A percentile compares a stretch with the other conserved stretches of the same genome.
These are phyloP conservation scores for Naganishia antarctica DNA, from an alignment of 768 basidiomycete species.

Conservation along the genomic window DNA sequence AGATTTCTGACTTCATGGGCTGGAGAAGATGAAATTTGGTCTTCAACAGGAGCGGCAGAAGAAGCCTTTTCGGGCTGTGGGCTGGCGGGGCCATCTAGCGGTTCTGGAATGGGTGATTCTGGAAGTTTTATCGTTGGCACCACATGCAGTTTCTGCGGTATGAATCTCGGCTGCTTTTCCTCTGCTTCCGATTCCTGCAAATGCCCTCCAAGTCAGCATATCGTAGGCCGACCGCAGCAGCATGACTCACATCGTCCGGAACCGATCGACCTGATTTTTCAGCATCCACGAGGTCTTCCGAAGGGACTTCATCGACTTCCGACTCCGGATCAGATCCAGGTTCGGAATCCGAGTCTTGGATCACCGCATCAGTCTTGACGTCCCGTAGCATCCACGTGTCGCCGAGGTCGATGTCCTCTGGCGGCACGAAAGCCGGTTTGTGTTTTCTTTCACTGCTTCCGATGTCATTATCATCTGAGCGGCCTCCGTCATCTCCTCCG, in stretches of 20 bases:
- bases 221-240: background rate
- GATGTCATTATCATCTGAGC: conserved; percentile 3
- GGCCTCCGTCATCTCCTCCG: conserved; percentile 27
- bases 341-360: conserved; percentile 28
- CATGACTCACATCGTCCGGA: background rate
- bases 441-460: conserved; percentile 20
- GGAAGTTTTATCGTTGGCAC: background rate
- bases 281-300: conserved; percentile 1
- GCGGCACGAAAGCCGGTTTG: conserved; percentile 5
- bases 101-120: background rate
- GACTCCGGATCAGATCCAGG: conserved; percentile 27
- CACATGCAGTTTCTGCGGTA: background rate
- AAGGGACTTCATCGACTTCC: conserved; percentile 17
- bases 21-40: background rate
- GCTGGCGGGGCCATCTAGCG: too few species aligned
- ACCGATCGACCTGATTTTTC: background rate
- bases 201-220: background rate
- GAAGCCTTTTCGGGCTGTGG: too few species aligned
- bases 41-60: background rate
- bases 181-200: conserved; percentile 11
- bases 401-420: conserved; percentile 16
- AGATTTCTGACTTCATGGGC: background rate
- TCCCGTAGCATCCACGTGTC: conserved; percentile 12
- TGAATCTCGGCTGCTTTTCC: background rate
- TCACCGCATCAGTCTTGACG: conserved; percentile 6